Percentiles rank a stretch among this genome's conserved stretches.
These are phyloP conservation scores for Raffaelea ambrosiae DNA, from an alignment of 2,329 filamentous ascomycete species.

Conservation along the genomic window DNA sequence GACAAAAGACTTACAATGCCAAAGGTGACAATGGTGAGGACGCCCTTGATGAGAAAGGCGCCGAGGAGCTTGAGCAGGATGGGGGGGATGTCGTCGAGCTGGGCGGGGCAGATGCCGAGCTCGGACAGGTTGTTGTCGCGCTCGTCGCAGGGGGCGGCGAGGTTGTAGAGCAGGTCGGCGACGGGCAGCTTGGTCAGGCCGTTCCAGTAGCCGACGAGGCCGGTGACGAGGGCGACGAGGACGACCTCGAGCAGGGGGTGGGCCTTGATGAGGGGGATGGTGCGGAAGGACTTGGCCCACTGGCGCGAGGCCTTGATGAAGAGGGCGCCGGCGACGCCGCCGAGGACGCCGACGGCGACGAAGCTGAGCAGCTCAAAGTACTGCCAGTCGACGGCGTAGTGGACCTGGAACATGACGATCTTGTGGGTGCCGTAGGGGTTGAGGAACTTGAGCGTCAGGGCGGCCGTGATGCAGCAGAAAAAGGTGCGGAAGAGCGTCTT, in stretches of 20 bases:
- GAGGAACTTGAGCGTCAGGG: constrained; percentile 84
- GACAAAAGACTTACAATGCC: constrained; percentile 56
- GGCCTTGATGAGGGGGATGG: constrained; percentile 69
- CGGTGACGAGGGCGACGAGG: constrained; percentile 78
- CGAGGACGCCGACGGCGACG: constrained; percentile 75
- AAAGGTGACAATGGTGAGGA: constrained; percentile 85
- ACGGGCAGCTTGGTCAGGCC: constrained; percentile 81
- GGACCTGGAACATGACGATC: constrained; percentile 92
- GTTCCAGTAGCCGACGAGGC: constrained; percentile 88
- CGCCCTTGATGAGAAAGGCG: constrained; percentile 83
- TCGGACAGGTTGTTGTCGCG: constrained; percentile 53
- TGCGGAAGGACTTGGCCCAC: constrained; percentile 85
- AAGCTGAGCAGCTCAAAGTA: constrained; percentile 86
- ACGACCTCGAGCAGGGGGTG: constrained; percentile 82
- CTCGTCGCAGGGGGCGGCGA: constrained; percentile 79
- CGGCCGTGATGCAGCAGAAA: constrained; percentile 93
- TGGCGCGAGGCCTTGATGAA: constrained; percentile 93
- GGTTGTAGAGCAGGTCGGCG: constrained; percentile 79
- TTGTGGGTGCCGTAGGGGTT: constrained; percentile 95
- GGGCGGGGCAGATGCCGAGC: constrained; percentile 69
- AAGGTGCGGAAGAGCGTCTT: constrained; percentile 97
- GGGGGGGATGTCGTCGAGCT: constrained; percentile 65
- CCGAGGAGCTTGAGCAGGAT: constrained; percentile 63
- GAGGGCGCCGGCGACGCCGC: constrained; percentile 75
- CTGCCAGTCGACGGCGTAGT: constrained; percentile 85